Conservation (phyloP, 2,329 filamentous ascomycete genomes). For the Alternaria brassicicola region DNA sequence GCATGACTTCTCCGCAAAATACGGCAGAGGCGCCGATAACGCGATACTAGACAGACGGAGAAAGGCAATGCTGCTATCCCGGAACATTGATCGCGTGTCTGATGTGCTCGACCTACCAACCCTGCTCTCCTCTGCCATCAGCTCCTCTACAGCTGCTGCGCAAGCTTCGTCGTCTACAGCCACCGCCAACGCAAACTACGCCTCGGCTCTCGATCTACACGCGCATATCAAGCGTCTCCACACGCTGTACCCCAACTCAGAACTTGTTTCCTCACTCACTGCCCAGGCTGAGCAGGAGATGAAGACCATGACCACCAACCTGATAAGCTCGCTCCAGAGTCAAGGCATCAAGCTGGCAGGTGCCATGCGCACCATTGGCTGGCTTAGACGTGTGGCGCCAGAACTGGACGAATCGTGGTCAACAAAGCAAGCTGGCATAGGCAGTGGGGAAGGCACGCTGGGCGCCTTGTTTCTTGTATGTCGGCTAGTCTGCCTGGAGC, state of each 20-base stretch:
- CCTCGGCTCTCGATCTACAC: slow-evolving; percentile 86
- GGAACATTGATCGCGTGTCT: slow-evolving; percentile 86
- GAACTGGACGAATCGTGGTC: slow-evolving; percentile 66
- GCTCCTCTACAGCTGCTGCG: slow-evolving; percentile 58
- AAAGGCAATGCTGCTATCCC: slow-evolving; percentile 78
- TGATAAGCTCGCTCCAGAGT: slow-evolving; percentile 76
- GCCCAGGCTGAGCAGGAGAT: slow-evolving; percentile 84
- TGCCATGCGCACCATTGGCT: slow-evolving; percentile 88
- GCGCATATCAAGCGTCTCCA: slow-evolving; percentile 90
- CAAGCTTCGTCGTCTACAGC: slow-evolving; percentile 48
- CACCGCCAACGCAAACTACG: slow-evolving; percentile 71
- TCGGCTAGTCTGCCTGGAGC: slow-evolving; percentile 77
- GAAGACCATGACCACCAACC: slow-evolving; percentile 83
- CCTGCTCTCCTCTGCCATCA: slow-evolving; percentile 79
- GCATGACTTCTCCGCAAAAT: slow-evolving; percentile 80
- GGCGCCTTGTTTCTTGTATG: slow-evolving; percentile 88
- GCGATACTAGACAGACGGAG: slow-evolving; percentile 73
- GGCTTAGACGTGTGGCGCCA: slow-evolving; percentile 84
- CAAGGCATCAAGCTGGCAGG: slow-evolving; percentile 85
- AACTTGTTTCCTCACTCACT: slow-evolving; percentile 74
- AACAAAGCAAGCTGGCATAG: slow-evolving; percentile 37
- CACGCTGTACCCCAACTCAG: slow-evolving; percentile 79
- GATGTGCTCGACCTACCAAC: slow-evolving; percentile 91
- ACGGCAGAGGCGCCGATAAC: slow-evolving; percentile 73
- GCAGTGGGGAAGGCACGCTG: slow-evolving; percentile 66